A percentile compares a stretch with the other conserved stretches of the same genome.
Conservation (phyloP, 129 eudicot genomes). For the Flaveria brownii region DNA sequence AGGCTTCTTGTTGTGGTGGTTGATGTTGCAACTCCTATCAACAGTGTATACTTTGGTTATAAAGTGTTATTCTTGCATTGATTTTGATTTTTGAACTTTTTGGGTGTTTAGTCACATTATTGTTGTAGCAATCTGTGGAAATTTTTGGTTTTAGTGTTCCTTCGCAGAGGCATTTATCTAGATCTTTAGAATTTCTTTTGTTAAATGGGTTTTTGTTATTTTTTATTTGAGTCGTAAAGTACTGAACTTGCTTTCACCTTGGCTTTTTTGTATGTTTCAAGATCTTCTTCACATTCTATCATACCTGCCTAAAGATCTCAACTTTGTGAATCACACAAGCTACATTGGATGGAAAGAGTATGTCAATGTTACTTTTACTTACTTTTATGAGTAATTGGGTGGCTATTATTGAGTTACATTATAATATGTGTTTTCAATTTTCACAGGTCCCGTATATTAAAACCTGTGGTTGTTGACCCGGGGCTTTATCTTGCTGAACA, state of each 20-base stretch:
- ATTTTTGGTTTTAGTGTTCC: conserved; percentile 21
- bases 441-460: conserved; percentile 65
- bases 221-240: conserved; percentile 14
- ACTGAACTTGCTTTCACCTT: not conserved
- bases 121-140: not conserved
- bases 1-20: conserved; percentile 3
- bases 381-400: not conserved
- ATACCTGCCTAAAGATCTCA: conserved; percentile 79
- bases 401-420: conserved; percentile 16
- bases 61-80: conserved; percentile 2
- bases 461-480: conserved; percentile 88
- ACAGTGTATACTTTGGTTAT: not conserved
- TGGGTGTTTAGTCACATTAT: not conserved
- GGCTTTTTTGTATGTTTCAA: conserved; percentile 38
- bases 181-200: not conserved
- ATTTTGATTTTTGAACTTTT: not conserved
- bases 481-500: conserved; percentile 69
- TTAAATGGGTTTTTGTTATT: conserved; percentile 1
- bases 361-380: conserved; percentile 26
- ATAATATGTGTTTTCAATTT: conserved; percentile 7
- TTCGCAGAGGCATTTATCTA: not conserved
- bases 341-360: conserved; percentile 99
- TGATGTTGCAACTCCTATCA: not conserved
- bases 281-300: conserved; percentile 95
- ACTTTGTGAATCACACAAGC: conserved; percentile 94